Base-by-base conservation (phyloP, 2,329 filamentous ascomycete species). In the Amauroascus verrucosus region DNA sequence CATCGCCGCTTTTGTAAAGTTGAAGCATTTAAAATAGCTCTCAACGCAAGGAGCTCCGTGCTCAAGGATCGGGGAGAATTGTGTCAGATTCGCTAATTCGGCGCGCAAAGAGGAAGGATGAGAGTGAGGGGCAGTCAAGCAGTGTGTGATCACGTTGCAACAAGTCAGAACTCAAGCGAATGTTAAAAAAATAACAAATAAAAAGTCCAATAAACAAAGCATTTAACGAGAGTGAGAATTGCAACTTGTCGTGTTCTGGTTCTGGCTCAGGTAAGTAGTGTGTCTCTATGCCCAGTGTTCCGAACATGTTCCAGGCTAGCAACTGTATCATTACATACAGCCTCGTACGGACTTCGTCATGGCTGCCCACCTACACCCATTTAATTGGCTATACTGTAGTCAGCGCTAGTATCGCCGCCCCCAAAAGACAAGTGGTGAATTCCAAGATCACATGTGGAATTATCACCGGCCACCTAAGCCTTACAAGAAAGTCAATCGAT, bases 1-100 rank as follows among this genome's bases (percentile, higher is more conserved):
- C 70, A 72, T 72, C 59, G 66, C 67, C 66, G 62, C 61, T 59
- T 11, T 14, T 9, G 18, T 44, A 30, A 22, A 9, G 26, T 11
- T 9, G 6, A 14, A 26, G 14, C 20, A 26, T 33, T 44, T 16
- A 18, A 48, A 38, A 26, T 44, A 24, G n/a, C 28, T 33, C 8
- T 28, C 33, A 14, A 22, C 30, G 40, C 16, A 6, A 41, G 9
- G 18, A 32, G 20, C 14, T 33, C 16, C n/a, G 38, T 24, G 37
- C 26, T 40, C 18, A 35, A 35, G 6, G 33, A 13, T 35, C 3
- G 33, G 8, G 9, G 33, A n/a, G 11, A 6, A 13, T 6, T n/a
- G 6, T 47, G 26, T 20, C 14, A 16, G 37, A 35, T 22, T 35
- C 28, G 16, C 32, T 20, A 14, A n/a, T 9, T 24, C 32, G 16